These are phyloP conservation scores for Yarrowia sp. DNA, from an alignment of 805 yeast genomes.

Conservation along the genomic window DNA sequence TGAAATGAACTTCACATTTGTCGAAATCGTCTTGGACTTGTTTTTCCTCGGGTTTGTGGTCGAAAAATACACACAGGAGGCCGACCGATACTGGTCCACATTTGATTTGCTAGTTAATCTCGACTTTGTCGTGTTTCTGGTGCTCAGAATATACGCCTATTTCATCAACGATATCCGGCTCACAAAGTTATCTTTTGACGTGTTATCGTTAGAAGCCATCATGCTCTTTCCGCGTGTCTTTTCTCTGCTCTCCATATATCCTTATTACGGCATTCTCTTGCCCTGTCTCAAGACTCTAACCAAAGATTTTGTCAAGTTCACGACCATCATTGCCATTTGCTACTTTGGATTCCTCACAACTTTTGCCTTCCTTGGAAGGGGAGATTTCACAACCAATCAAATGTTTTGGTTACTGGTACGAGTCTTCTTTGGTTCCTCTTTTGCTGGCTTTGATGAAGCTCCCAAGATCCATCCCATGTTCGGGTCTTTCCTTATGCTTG, in stretches of 20 bases:
- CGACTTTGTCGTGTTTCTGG: neutral
- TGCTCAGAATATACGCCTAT: neutral
- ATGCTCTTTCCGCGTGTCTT: neutral
- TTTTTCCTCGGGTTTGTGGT: slow-evolving; percentile 7
- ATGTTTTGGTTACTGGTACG: slow-evolving; percentile 38
- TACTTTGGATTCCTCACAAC: slow-evolving; percentile 39
- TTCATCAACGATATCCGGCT: neutral
- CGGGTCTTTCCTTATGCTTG: slow-evolving; percentile 38
- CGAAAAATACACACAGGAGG: neutral
- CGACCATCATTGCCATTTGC: slow-evolving; percentile 33
- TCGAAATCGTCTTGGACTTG: neutral
- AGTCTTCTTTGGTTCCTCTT: slow-evolving; percentile 38
- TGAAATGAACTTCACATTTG: neutral
- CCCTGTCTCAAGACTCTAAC: slow-evolving; percentile 38
- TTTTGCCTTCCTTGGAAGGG: slow-evolving; percentile 37
- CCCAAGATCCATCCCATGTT: slow-evolving; percentile 35
- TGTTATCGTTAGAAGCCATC: neutral
- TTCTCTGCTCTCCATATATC: slow-evolving; percentile 1
- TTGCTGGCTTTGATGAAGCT: slow-evolving; percentile 37
- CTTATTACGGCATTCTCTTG: slow-evolving; percentile 31
- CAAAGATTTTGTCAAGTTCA: slow-evolving; percentile 36
- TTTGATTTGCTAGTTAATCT: slow-evolving; percentile 1
- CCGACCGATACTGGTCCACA: slow-evolving; percentile 6
- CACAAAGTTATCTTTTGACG: neutral
- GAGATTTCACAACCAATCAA: slow-evolving; percentile 31